Percentiles rank a stretch among this genome's conserved stretches.
Conservation (phyloP, 2,329 filamentous ascomycete genomes). For the Aspergillus pseudoviridinutans region DNA sequence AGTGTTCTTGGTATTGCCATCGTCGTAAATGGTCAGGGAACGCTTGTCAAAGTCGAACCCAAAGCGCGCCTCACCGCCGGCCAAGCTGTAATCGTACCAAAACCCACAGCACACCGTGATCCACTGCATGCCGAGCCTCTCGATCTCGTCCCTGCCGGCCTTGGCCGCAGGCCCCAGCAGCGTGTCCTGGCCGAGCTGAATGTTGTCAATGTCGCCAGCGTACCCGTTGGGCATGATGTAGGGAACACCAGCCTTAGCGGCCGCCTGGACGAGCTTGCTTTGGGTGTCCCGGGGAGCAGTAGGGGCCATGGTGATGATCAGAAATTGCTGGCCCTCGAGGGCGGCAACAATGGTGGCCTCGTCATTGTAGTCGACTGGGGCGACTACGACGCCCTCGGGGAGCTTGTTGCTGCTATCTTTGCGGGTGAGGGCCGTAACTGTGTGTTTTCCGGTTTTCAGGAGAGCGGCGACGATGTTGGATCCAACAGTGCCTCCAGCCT, state of each 20-base stretch:
- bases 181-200: conserved; percentile 31
- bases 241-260: conserved; percentile 51
- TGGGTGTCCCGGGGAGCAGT: conserved; percentile 46
- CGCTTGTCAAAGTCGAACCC: conserved; percentile 50
- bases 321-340: conserved; percentile 52
- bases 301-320: conserved; percentile 53
- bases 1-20: conserved; percentile 54
- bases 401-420: conserved; percentile 39
- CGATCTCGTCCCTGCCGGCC: conserved; percentile 36
- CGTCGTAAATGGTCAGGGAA: conserved; percentile 49
- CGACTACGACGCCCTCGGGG: conserved; percentile 44
- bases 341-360: conserved; percentile 46
- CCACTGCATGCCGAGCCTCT: conserved; percentile 42
- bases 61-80: conserved; percentile 31
- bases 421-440: conserved; percentile 51
- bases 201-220: conserved; percentile 28
- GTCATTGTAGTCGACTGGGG: conserved; percentile 48
- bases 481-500: conserved; percentile 37
- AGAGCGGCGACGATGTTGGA: conserved; percentile 32
- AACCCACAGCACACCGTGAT: conserved; percentile 46
- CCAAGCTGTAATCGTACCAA: conserved; percentile 54
- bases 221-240: conserved; percentile 55
- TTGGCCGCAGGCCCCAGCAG: conserved; percentile 29
- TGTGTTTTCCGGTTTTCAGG: conserved; percentile 47
- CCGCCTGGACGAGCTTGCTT: conserved; percentile 51